Base-by-base conservation (phyloP, 805 yeast species). In the Nakazawaea ishiwadae region DNA sequence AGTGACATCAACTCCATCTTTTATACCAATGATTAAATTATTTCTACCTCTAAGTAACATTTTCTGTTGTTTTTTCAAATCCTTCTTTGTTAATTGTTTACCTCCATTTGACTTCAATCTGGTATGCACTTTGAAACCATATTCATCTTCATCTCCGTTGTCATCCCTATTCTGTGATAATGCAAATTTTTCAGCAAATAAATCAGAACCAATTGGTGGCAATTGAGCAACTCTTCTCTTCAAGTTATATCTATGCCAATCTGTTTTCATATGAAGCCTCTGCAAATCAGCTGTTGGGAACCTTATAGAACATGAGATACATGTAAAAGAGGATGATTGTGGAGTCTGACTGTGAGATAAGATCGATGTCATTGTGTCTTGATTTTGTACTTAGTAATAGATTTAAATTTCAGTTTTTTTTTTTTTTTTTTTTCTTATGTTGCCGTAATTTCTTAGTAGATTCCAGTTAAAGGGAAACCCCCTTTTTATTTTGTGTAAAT, bases 161-260 rank as follows among this genome's bases (percentile, higher is more conserved):
- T 50, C 47, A n/a, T 38, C 46, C 9, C 16, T 31, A 29, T 15
- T 30, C 16, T 39, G 42, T 10, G 40, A 24, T 31, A 40, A 9
- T 5, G 43, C 37, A 32, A 48, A 45, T 39, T 48, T 48, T 34
- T 42, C 45, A 10, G 47, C 49, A 46, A 84, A 84, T 2, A 73
- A 62, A 30, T 71, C 84, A 2, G 87, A 77, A 15, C 80, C 64
- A 23, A 89, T 77, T 1, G 95, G 82, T 5, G 90, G 82, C 44
- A 89, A 63, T 23, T 75, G 74, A 1, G 96, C 96, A 24, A 93
- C 96, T 53, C 96, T 76, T 65, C 99, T 79, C 58, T 93, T 93
- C 55, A 93, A 72, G 56, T 93, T 93, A 62, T 93, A 93, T 48
- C 99, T 75, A 58, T 93, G 99, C 99, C 99, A 93, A 43, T 93